phyloP scores from a whole-genome alignment of 2,329 filamentous ascomycete species.

The Arthroderma sp. region DNA sequence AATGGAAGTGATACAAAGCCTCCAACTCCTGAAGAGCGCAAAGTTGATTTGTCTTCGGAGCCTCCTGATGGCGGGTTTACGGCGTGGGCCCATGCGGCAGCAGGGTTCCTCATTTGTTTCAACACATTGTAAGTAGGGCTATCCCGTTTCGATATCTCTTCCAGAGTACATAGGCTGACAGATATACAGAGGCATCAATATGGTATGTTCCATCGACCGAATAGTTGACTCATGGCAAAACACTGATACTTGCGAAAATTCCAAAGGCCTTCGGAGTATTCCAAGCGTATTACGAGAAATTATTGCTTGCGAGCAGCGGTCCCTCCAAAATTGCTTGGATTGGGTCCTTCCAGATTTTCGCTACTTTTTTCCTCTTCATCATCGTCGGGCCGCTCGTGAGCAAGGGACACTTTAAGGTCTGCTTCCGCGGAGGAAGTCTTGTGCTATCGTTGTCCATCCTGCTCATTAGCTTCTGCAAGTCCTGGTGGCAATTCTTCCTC shows the following conservation, averaged over 20 bases:
- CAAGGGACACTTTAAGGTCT: constrained; percentile 23
- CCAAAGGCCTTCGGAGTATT: constrained; percentile 27
- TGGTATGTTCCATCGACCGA: constrained; percentile 11
- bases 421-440: constrained; percentile 16
- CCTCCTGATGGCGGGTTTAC: constrained; percentile 19
- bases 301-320: constrained; percentile 13
- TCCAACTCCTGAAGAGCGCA: not conserved
- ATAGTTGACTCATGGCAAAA: not conserved
- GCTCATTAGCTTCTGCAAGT: constrained; percentile 2
- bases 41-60: constrained; percentile 4
- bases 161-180: too few species aligned
- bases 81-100: constrained; percentile 22
- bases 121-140: constrained; percentile 19
- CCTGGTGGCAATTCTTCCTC: constrained; percentile 11
- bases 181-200: constrained; percentile 18
- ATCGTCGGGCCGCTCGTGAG: constrained; percentile 25
- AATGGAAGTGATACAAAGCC: not conserved
- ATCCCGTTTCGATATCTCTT: not conserved
- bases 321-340: constrained; percentile 28
- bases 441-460: not conserved
- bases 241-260: not conserved
- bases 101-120: constrained; percentile 17
- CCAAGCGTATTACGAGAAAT: constrained; percentile 28
- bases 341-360: constrained; percentile 29
- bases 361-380: constrained; percentile 27